A percentile compares a stretch with the other conserved stretches of the same genome.
Conservation (phyloP, 768 basidiomycete species). For the Termitomyces sp. region DNA sequence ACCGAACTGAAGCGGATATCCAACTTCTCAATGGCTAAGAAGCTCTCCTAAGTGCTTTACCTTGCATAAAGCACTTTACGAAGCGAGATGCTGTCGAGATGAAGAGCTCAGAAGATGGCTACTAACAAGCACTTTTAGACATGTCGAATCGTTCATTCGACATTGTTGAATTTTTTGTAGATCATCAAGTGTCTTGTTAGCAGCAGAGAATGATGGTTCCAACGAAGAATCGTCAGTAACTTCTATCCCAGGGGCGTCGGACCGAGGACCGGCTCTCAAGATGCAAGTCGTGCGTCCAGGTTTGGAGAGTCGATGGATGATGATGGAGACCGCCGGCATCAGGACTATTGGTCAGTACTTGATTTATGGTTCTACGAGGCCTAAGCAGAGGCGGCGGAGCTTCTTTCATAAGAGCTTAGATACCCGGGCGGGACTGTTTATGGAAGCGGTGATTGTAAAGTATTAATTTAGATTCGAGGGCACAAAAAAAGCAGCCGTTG, state of each 20-base stretch:
- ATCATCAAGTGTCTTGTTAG: background rate
- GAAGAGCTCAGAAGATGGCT: background rate
- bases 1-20: background rate
- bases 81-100: background rate
- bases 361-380: background rate
- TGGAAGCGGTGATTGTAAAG: background rate
- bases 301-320: background rate
- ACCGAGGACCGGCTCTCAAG: background rate
- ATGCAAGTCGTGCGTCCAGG: background rate
- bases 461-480: background rate
- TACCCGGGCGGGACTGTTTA: background rate
- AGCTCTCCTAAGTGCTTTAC: background rate
- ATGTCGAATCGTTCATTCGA: background rate
- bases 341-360: background rate
- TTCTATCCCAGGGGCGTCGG: background rate
- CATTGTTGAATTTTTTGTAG: background rate
- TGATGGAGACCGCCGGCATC: slow-evolving; percentile 2
- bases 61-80: background rate
- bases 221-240: background rate
- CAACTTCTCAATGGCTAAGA: background rate
- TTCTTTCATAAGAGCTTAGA: background rate
- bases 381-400: background rate
- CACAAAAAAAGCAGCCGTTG: background rate
- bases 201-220: background rate
- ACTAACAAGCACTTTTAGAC: background rate